Evolutionary conservation across 441 rosid species (phyloP).

Genomic region (Monsonia emarginata): DNA sequence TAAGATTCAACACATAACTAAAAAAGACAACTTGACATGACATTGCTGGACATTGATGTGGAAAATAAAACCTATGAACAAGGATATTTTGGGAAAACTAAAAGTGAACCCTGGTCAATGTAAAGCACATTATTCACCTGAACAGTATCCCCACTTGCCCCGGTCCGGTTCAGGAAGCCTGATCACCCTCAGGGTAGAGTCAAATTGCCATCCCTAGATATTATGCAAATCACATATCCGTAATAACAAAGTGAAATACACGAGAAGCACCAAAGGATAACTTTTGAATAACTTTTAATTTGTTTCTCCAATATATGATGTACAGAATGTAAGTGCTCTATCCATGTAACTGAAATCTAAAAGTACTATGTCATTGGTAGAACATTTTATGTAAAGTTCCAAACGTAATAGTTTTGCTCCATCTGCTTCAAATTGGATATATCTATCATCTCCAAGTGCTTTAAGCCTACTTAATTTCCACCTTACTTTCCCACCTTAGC

Average conservation of each 20-base stretch:
- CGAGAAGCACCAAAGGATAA: background rate
- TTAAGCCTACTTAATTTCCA: conserved; percentile 35
- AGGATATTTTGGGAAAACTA: background rate
- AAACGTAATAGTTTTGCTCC: background rate
- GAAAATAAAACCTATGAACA: background rate
- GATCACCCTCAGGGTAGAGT: no score
- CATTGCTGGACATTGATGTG: background rate
- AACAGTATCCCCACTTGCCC: no score
- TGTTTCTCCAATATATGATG: background rate
- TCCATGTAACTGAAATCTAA: background rate
- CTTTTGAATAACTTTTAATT: no score
- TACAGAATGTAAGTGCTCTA: background rate
- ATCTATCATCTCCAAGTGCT: background rate
- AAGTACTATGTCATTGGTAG: background rate
- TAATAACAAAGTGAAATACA: no score
- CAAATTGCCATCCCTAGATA: no score
- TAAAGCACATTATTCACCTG: no score
- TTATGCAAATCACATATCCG: background rate
- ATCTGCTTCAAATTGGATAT: background rate
- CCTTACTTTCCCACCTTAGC: conserved; percentile 60
- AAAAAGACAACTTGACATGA: background rate
- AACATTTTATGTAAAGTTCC: background rate
- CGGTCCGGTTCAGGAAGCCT: no score
- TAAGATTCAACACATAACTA: background rate
- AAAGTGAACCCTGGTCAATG: background rate